These are phyloP conservation scores for Fusarium sp. DNA, from an alignment of 2,329 filamentous ascomycete species.

Conservation along the genomic window DNA sequence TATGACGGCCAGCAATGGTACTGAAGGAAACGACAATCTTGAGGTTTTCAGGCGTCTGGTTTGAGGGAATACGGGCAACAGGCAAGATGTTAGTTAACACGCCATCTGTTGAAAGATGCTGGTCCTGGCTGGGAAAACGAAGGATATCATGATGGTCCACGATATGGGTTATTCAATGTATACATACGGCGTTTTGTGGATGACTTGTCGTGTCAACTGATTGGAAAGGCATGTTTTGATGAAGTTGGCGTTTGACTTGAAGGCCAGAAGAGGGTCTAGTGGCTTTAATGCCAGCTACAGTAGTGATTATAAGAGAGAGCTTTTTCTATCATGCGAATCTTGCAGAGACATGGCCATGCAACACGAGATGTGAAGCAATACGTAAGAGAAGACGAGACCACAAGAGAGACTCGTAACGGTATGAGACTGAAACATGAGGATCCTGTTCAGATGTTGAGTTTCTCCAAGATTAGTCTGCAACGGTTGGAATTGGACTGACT, in stretches of 20 bases:
- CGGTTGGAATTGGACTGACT: background rate
- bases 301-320: background rate
- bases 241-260: background rate
- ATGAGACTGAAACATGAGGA: background rate
- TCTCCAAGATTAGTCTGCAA: background rate
- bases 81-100: background rate
- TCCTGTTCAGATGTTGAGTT: background rate
- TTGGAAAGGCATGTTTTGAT: background rate
- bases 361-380: background rate
- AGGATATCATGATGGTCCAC: slow-evolving; percentile 10
- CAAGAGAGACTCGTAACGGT: too few relatives aligned
- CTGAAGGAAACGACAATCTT: background rate
- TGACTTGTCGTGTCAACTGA: background rate
- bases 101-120: background rate
- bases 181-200: slow-evolving; percentile 26
- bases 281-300: background rate
- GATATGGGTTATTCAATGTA: slow-evolving; percentile 18
- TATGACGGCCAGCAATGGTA: background rate
- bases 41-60: slow-evolving; percentile 16
- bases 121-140: background rate
- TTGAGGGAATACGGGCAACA: background rate
- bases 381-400: background rate
- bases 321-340: background rate
- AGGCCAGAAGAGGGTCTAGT: background rate
- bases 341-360: too few relatives aligned